Evolutionary conservation across 75 land plant genomes (phyloP).

Genomic region (Pinus taeda): DNA sequence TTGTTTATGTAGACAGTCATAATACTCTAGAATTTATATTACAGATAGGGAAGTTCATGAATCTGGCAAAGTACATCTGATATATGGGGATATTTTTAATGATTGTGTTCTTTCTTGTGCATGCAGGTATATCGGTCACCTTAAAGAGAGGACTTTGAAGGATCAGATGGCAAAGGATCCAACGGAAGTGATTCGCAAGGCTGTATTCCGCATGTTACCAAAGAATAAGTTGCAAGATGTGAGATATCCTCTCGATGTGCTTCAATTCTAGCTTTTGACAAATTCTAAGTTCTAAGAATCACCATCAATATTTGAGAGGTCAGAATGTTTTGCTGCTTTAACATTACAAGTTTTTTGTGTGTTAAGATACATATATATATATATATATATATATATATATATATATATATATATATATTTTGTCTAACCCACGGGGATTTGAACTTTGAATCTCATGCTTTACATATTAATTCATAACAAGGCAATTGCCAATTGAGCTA

Average conservation of each 20-base stretch:
- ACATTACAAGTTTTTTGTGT: background rate
- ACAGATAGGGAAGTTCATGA: background rate
- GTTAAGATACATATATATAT: no score
- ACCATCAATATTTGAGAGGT: background rate
- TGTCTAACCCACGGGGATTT: no score
- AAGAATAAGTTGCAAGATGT: conserved; percentile 88
- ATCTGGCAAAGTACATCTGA: background rate
- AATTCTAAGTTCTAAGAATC: background rate
- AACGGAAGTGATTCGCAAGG: conserved; percentile 92
- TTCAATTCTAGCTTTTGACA: conserved; percentile 9
- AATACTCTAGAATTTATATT: background rate
- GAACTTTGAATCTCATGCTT: no score
- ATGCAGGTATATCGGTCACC: conserved; percentile 77
- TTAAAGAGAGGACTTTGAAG: conserved; percentile 85
- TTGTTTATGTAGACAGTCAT: background rate
- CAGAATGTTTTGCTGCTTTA: background rate
- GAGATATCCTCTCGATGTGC: conserved; percentile 23
- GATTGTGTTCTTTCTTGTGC: background rate
- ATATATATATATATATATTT: no score
- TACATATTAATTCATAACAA: no score
- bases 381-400: no score
- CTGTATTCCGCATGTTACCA: conserved; percentile 95
- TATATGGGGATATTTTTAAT: background rate
- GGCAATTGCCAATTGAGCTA: no score
- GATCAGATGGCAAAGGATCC: conserved; percentile 87